Conservation (phyloP, 306 rosid species). For the Rosa persica region DNA sequence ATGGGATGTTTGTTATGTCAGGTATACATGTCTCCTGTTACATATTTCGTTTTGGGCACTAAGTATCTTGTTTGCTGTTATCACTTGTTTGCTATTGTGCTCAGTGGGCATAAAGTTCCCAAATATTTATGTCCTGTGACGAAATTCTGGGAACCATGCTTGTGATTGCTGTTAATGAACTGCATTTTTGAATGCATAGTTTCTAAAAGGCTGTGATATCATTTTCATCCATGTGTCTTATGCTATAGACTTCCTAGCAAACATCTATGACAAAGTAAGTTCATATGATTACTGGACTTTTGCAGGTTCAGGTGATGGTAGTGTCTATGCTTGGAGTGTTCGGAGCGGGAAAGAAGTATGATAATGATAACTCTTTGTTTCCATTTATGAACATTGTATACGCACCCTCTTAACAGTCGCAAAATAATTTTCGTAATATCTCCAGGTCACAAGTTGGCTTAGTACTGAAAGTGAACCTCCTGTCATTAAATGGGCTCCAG, state of each 20-base stretch:
- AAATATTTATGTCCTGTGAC: not conserved
- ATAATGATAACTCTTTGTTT: not conserved
- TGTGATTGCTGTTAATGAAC: not conserved
- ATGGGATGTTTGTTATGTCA: constrained; percentile 92
- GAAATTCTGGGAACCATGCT: constrained; percentile 5
- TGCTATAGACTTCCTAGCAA: not conserved
- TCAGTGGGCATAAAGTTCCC: not conserved
- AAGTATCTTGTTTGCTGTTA: not conserved
- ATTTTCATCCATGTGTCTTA: not conserved
- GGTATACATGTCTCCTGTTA: constrained; percentile 40
- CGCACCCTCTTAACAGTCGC: not conserved
- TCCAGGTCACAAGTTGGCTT: constrained; percentile 90
- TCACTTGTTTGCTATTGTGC: not conserved
- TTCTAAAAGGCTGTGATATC: not conserved
- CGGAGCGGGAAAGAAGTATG: constrained; percentile 89
- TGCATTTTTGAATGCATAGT: not conserved
- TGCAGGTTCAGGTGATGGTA: constrained; percentile 93
- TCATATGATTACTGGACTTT: constrained; percentile 12
- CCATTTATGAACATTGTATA: not conserved
- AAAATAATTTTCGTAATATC: constrained; percentile 15
- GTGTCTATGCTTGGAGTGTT: constrained; percentile 84
- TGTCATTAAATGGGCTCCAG: constrained; percentile 89
- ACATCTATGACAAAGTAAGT: constrained; percentile 4
- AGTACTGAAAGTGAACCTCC: constrained; percentile 92
- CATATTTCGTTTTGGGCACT: not conserved